Percentiles rank a stretch among this genome's conserved stretches.
phyloP scores from a whole-genome alignment of 1,284 basidiomycete genomes.

The Cryptococcus maquisensis region DNA sequence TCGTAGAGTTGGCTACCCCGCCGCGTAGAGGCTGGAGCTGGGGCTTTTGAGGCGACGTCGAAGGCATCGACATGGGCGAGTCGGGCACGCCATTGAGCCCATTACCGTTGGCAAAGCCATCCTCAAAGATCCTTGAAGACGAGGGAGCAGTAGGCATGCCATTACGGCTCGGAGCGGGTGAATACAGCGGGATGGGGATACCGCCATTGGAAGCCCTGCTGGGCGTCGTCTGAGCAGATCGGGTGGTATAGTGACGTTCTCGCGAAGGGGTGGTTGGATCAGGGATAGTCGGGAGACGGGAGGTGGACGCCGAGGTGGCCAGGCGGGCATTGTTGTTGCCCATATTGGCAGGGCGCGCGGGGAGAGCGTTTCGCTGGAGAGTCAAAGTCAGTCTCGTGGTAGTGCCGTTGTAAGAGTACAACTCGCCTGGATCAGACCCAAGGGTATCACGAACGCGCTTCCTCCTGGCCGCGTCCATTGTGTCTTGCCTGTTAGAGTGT shows the following conservation, averaged over 20 bases:
- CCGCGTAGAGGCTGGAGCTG: neutral
- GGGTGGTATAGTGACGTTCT: neutral
- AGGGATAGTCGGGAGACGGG: neutral
- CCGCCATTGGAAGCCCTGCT: neutral
- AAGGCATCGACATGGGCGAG: neutral
- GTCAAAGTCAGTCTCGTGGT: neutral
- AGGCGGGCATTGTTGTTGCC: neutral
- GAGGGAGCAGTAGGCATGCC: no score
- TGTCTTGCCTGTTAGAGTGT: constrained; percentile 75
- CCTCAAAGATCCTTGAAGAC: no score
- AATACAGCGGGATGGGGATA: constrained; percentile 8
- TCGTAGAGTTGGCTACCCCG: neutral
- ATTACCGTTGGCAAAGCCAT: no score
- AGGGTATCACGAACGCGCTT: constrained; percentile 76
- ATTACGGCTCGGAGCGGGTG: neutral
- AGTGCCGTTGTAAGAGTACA: neutral
- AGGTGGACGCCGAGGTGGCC: neutral
- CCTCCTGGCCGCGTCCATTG: constrained; percentile 76
- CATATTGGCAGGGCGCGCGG: constrained; percentile 8
- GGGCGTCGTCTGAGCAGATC: neutral
- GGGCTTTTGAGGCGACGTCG: neutral
- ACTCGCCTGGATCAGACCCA: constrained; percentile 68
- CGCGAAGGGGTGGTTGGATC: constrained; percentile 1
- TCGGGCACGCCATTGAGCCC: neutral
- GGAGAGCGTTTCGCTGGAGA: constrained; percentile 50